Conservation (phyloP, 192 early-diverging fungal species). For the Haplosporangium gracile region DNA sequence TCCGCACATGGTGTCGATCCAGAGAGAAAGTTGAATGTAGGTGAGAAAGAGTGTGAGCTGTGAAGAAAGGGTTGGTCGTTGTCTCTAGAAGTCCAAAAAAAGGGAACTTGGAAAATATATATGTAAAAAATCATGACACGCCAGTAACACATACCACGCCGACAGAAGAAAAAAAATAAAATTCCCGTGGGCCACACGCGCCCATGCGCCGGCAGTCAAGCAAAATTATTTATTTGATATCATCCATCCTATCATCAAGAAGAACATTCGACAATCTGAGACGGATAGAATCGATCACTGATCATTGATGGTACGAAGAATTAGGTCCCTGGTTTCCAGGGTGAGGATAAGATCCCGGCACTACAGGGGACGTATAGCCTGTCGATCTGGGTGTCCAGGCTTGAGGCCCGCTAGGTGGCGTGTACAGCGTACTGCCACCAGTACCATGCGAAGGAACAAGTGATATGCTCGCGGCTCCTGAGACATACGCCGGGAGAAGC, state of each 20-base stretch:
- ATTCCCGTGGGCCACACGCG: background rate
- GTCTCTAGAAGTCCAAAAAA: no score
- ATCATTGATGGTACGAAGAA: background rate
- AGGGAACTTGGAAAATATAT: background rate
- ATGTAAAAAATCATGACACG: background rate
- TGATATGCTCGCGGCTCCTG: background rate
- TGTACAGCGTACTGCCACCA: background rate
- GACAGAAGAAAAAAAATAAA: background rate
- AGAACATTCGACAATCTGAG: background rate
- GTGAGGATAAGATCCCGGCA: background rate
- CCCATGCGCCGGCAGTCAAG: background rate
- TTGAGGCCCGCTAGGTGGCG: background rate
- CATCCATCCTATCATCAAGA: no score
- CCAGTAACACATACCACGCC: background rate
- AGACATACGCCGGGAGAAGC: background rate
- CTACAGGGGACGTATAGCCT: background rate
- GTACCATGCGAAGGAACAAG: background rate
- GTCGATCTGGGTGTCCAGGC: background rate
- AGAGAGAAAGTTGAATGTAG: background rate
- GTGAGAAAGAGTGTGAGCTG: background rate
- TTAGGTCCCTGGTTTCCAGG: background rate
- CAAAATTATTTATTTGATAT: background rate
- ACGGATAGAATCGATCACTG: background rate
- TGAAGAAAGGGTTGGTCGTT: background rate
- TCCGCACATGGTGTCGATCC: slow-evolving; percentile 32